Conservation (phyloP, 2,329 filamentous ascomycete genomes). For the Neonectria magnoliae region DNA sequence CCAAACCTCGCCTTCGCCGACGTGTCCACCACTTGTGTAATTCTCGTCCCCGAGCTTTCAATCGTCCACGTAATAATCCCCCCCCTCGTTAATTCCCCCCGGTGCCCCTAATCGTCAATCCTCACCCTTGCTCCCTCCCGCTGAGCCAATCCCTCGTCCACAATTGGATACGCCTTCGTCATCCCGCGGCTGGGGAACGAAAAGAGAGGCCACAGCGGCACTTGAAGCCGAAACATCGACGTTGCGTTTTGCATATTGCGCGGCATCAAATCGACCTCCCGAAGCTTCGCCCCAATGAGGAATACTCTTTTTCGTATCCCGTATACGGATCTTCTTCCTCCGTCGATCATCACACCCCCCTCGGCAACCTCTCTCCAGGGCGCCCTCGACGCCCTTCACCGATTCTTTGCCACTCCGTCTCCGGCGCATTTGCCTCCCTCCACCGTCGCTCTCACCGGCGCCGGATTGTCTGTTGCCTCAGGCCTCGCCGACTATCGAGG, state of each 20-base stretch:
- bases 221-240: conserved; percentile 1
- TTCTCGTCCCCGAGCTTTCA: background rate
- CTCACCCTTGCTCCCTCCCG: conserved; percentile 9
- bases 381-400: conserved; percentile 78
- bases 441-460: conserved; percentile 74
- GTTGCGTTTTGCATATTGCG: background rate
- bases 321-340: conserved; percentile 84
- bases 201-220: background rate
- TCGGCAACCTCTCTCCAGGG: conserved; percentile 75
- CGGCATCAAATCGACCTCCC: background rate
- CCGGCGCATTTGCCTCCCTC: conserved; percentile 58
- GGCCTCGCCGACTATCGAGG: conserved; percentile 94
- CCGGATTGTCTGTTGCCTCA: conserved; percentile 92
- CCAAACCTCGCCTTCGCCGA: conserved; percentile 9
- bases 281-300: conserved; percentile 58
- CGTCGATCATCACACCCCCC: conserved; percentile 77
- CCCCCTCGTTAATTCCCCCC: conserved; percentile 3
- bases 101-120: background rate
- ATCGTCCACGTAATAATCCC: conserved; percentile 10
- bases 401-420: conserved; percentile 76
- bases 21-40: conserved; percentile 18
- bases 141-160: conserved; percentile 26
- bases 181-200: background rate
- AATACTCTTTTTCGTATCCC: conserved; percentile 87
- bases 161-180: conserved; percentile 35